These are phyloP conservation scores for Anethum foeniculum DNA, from an alignment of 140 eudicot species.

Conservation along the genomic window DNA sequence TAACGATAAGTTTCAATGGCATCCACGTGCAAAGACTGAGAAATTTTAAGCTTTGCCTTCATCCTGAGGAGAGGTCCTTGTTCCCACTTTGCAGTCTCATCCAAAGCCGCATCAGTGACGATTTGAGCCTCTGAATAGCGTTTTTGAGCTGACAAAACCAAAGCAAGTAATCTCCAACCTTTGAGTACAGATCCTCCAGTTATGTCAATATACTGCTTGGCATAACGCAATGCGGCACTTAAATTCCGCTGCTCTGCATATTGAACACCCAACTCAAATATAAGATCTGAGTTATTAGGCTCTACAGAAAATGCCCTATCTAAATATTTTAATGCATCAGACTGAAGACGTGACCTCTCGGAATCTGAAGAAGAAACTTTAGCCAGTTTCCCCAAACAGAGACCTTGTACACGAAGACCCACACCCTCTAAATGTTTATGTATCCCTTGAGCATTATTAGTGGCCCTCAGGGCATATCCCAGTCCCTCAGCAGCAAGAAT, in stretches of 20 bases:
- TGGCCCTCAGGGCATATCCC: slow-evolving; percentile 67
- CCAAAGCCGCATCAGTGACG: slow-evolving; percentile 87
- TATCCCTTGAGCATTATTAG: slow-evolving; percentile 30
- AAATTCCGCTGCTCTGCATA: slow-evolving; percentile 75
- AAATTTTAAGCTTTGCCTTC: slow-evolving; percentile 74
- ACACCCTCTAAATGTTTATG: slow-evolving; percentile 62
- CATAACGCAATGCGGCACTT: slow-evolving; percentile 62
- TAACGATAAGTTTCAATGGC: slow-evolving; percentile 85
- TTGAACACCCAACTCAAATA: slow-evolving; percentile 70
- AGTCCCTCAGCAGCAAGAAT: slow-evolving; percentile 69
- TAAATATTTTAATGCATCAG: slow-evolving; percentile 69
- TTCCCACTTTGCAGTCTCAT: slow-evolving; percentile 90
- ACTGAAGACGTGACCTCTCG: slow-evolving; percentile 75
- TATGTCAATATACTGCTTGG: slow-evolving; percentile 64
- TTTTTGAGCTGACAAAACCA: slow-evolving; percentile 74
- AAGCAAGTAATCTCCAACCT: slow-evolving; percentile 89
- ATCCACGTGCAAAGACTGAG: slow-evolving; percentile 70
- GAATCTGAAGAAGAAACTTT: slow-evolving; percentile 58
- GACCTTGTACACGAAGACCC: slow-evolving; percentile 67
- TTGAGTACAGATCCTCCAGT: slow-evolving; percentile 76
- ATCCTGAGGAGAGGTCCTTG: slow-evolving; percentile 86
- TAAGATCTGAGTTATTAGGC: slow-evolving; percentile 52
- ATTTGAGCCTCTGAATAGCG: slow-evolving; percentile 77
- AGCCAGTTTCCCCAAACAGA: slow-evolving; percentile 81
- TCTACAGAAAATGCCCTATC: slow-evolving; percentile 59